Evolutionary conservation across 495 filamentous ascomycete species (phyloP).

Genomic region (Elasticomyces elasticus): DNA sequence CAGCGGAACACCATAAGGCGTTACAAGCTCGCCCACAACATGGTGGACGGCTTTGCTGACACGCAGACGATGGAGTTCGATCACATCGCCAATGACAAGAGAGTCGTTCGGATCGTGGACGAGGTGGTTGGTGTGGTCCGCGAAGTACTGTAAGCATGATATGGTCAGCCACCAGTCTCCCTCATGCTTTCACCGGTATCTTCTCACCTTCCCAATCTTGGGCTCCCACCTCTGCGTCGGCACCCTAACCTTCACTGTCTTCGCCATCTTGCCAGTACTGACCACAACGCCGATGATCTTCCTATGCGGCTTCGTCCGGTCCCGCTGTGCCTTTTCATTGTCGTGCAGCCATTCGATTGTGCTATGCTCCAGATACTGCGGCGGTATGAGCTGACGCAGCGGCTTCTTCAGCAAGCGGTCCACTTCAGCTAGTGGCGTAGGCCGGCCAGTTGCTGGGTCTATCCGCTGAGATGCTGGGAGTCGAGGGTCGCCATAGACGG

Average conservation of each 20-base stretch:
- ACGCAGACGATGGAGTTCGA: conserved; percentile 50
- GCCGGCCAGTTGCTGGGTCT: conserved; percentile 1
- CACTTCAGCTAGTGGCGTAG: conserved; percentile 2
- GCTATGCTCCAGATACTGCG: conserved; percentile 18
- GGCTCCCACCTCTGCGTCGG: conserved; percentile 52
- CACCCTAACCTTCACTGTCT: conserved; percentile 59
- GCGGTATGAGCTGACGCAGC: conserved; percentile 13
- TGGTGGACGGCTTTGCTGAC: conserved; percentile 58
- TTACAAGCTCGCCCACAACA: conserved; percentile 67
- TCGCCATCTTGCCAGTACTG: conserved; percentile 58
- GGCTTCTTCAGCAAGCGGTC: conserved; percentile 13
- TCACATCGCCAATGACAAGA: conserved; percentile 63
- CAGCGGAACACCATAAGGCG: conserved; percentile 56
- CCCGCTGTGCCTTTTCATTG: conserved; percentile 6
- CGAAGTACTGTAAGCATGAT: conserved; percentile 30
- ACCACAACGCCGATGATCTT: conserved; percentile 49
- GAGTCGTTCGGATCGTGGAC: conserved; percentile 71
- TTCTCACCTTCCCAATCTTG: conserved; percentile 32
- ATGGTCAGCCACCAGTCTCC: neutral
- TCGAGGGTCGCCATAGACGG: conserved; percentile 7
- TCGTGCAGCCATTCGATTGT: conserved; percentile 2
- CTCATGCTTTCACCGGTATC: neutral
- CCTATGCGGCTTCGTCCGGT: conserved; percentile 3
- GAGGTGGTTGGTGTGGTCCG: conserved; percentile 34
- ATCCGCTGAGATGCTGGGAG: conserved; percentile 1